Conservation (phyloP, 2,329 filamentous ascomycete genomes). For the Epichloe bromicola region DNA sequence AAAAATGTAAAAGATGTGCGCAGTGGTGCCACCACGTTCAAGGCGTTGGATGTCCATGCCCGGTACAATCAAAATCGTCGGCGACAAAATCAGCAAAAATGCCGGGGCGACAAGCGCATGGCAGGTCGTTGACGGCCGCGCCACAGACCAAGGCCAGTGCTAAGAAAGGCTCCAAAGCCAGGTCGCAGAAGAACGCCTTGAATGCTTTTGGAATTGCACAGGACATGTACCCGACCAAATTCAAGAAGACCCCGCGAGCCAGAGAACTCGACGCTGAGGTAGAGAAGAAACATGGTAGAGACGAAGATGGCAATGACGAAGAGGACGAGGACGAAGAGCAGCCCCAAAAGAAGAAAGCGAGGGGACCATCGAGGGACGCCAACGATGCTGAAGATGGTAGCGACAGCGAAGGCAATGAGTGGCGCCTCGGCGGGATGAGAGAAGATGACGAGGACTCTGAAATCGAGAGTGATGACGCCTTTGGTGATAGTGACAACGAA, state of each 20-base stretch:
- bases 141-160: conserved; percentile 19
- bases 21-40: not conserved
- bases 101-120: conserved; percentile 47
- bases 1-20: conserved; percentile 12
- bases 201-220: conserved; percentile 46
- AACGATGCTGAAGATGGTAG: conserved; percentile 59
- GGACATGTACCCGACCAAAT: conserved; percentile 34
- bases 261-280: conserved; percentile 37
- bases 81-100: conserved; percentile 21
- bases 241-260: conserved; percentile 35
- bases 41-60: not conserved
- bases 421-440: conserved; percentile 55
- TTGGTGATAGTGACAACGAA: conserved; percentile 81
- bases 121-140: conserved; percentile 33
- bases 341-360: conserved; percentile 27
- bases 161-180: conserved; percentile 33
- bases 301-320: conserved; percentile 32
- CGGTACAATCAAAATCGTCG: not conserved
- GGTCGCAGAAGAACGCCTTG: conserved; percentile 36
- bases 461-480: conserved; percentile 62
- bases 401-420: conserved; percentile 77
- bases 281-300: conserved; percentile 30
- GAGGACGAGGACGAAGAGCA: conserved; percentile 33
- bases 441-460: conserved; percentile 49
- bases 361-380: conserved; percentile 33